A percentile compares a stretch with the other conserved stretches of the same genome.
Evolutionary conservation across 495 filamentous ascomycete genomes (phyloP).

Genomic region (Aspergillus funiculosus): DNA sequence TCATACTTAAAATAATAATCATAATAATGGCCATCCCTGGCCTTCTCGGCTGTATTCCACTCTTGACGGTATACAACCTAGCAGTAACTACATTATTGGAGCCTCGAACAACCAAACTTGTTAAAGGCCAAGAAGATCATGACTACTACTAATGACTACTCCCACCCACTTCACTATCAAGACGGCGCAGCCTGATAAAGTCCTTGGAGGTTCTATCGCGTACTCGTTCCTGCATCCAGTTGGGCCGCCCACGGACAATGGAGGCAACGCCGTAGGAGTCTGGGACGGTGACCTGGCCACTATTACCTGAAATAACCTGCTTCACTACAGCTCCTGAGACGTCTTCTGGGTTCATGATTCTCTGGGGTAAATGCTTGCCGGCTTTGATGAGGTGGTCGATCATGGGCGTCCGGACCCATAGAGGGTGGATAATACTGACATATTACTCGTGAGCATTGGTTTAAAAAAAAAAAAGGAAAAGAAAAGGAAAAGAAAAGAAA

Average conservation of each 20-base stretch:
- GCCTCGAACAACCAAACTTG: no score
- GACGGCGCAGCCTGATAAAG: not conserved
- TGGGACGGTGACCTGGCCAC: conserved; percentile 38
- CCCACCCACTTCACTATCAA: no score
- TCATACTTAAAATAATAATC: no score
- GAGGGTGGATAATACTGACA: conserved; percentile 40
- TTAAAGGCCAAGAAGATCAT: no score
- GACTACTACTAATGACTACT: no score
- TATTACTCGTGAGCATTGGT: no score
- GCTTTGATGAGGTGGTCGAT: conserved; percentile 34
- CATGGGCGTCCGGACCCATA: conserved; percentile 42
- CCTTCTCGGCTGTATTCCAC: no score
- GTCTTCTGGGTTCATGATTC: conserved; percentile 30
- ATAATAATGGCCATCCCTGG: no score
- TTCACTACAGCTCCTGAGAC: conserved; percentile 34
- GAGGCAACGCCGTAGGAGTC: not conserved
- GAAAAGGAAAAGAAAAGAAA: no score
- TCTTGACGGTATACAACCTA: no score
- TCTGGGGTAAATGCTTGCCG: conserved; percentile 28
- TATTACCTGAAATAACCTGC: conserved; percentile 36
- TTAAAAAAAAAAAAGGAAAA: no score
- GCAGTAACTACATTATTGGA: no score
- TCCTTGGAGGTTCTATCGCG: not conserved
- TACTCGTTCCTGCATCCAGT: not conserved
- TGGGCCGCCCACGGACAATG: not conserved